Percentiles rank a stretch among this genome's conserved stretches.
These are phyloP conservation scores for Psilocybe sp. DNA, from an alignment of 768 basidiomycete species.

Conservation along the genomic window DNA sequence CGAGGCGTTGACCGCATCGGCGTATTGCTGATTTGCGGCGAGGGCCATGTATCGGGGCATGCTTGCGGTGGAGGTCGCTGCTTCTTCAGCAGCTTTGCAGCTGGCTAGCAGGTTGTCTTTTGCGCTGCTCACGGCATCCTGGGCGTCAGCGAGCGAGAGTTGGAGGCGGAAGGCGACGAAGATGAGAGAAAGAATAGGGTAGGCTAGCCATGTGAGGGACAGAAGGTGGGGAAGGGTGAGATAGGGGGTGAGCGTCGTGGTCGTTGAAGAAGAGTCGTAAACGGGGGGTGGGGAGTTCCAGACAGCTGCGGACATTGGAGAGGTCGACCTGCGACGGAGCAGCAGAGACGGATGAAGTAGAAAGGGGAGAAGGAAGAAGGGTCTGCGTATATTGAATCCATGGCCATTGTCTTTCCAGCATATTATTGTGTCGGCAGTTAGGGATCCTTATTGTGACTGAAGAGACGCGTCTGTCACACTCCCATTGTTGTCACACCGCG, in stretches of 20 bases:
- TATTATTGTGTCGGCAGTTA: slow-evolving; percentile 11
- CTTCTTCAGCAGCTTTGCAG: slow-evolving; percentile 81
- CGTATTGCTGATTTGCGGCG: slow-evolving; percentile 78
- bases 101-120: slow-evolving; percentile 78
- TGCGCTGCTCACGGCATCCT: slow-evolving; percentile 63
- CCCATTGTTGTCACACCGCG: too few relatives aligned
- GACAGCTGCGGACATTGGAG: slow-evolving; percentile 25
- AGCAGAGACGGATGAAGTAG: slow-evolving; percentile 19
- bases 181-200: slow-evolving; percentile 84
- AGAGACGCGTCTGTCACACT: not conserved
- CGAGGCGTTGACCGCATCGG: slow-evolving; percentile 74
- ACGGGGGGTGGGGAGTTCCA: slow-evolving; percentile 50
- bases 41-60: slow-evolving; percentile 88
- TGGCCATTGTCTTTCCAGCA: slow-evolving; percentile 9
- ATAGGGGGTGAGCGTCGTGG: slow-evolving; percentile 66
- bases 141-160: slow-evolving; percentile 66
- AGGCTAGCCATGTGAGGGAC: slow-evolving; percentile 88
- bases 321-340: slow-evolving; percentile 50
- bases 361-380: not conserved
- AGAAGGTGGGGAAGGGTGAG: slow-evolving; percentile 80
- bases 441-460: slow-evolving; percentile 9
- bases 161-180: slow-evolving; percentile 85
- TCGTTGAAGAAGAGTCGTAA: slow-evolving; percentile 50
- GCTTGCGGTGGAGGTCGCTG: slow-evolving; percentile 78
- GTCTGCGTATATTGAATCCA: slow-evolving; percentile 7